Base-by-base conservation (phyloP, 352 stramenopile species). In the Pythium graminicola region DNA sequence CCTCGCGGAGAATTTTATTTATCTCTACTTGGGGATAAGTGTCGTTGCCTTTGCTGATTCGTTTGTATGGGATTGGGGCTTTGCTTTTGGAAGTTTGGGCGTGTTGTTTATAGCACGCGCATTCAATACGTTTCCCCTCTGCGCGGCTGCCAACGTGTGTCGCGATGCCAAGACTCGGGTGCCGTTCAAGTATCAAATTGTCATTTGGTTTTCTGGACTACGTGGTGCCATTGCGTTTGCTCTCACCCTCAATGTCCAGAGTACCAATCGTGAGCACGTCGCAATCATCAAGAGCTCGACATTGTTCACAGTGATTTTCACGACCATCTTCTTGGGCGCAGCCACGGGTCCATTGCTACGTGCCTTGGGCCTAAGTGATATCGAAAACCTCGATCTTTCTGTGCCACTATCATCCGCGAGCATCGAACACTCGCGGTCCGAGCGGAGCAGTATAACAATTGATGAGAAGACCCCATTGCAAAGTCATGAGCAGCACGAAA, bases 381-480 rank as follows among this genome's bases (percentile, higher is more conserved):
- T n/a, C n/a, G n/a, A n/a, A n/a, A n/a, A n/a, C n/a, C 52, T 93
- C 79, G 24, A 84, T 88, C 6, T 96, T 96, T 28, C 90, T 11
- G 17, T 13, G 36, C 14, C 23, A 38, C 16, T 3, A 3, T 4
- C n/a, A 19, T 40, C 9, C 4, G 14, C 26, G 7, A n/a, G 39
- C 3, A 20, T 33, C 3, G 27, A 23, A 11, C 10, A n/a, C 29
- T 42, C 17, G 24, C 38, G 31, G 7, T 46, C 35, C 19, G 31
- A 43, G n/a, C 19, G 19, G 28, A 19, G 23, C 2, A 8, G 31
- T 16, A 48, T 26, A n/a, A 14, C 26, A 32, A 23, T 13, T 17
- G 19, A 36, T 28, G 24, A 52, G 27, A 33, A 51, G 22, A 40
- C 48, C 26, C 22, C 31, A 22, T 32, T 52, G 29, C 28, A 19